These are phyloP conservation scores for Cytospora schulzeri DNA, from an alignment of 2,329 filamentous ascomycete genomes.

Conservation along the genomic window DNA sequence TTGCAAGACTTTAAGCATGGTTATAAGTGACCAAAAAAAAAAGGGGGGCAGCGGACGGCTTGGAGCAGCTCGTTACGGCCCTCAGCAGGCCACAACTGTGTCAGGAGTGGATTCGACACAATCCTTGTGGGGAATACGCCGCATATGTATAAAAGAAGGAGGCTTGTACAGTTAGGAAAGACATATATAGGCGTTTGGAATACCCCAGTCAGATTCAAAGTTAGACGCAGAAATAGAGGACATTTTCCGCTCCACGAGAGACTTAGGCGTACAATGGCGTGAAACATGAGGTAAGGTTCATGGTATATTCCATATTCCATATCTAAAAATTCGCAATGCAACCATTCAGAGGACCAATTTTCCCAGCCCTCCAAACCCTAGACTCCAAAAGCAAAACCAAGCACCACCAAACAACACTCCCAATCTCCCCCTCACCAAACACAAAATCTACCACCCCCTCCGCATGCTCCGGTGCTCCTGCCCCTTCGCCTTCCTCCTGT, in stretches of 20 bases:
- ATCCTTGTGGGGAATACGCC: background rate
- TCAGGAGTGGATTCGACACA: background rate
- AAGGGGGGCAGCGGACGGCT: background rate
- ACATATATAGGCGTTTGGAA: conserved; percentile 19
- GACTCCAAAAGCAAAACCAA: background rate
- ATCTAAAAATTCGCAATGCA: background rate
- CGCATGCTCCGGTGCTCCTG: conserved; percentile 71
- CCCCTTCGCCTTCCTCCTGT: conserved; percentile 77
- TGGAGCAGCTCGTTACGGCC: background rate
- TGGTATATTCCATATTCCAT: background rate
- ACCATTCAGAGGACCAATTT: background rate
- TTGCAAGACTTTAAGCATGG: background rate
- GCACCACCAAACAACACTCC: background rate
- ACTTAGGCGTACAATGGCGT: background rate
- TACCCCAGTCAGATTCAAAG: conserved; percentile 7
- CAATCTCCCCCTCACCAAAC: no score
- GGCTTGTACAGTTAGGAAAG: background rate
- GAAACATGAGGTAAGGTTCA: background rate
- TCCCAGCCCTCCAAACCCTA: background rate
- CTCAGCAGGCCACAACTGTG: background rate
- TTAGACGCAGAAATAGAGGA: background rate
- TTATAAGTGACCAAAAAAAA: background rate
- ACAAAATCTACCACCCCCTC: conserved; percentile 54
- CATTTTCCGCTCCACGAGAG: background rate
- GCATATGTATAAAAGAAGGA: background rate